phyloP scores from a whole-genome alignment of 2,329 filamentous ascomycete genomes.

The Sporothrix mexicana region DNA sequence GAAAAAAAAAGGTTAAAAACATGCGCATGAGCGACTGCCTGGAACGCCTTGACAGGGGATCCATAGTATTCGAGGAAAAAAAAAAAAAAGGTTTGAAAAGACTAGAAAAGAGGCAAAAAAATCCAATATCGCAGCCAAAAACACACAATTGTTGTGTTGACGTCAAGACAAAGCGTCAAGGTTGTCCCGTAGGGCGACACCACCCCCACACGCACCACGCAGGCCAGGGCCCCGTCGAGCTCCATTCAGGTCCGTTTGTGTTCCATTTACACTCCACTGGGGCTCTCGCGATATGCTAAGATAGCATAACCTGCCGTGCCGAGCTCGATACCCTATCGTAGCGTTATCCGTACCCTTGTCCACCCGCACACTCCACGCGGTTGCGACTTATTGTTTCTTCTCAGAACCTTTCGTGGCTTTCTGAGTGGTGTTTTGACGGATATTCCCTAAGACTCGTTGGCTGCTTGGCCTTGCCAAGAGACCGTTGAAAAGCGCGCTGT shows the following conservation, averaged over 20 bases:
- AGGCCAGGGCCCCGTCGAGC: neutral
- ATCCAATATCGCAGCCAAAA: too few relatives aligned
- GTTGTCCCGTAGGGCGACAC: neutral
- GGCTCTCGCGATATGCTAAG: neutral
- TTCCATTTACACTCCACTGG: neutral
- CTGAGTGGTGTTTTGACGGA: neutral
- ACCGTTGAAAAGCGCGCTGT: neutral
- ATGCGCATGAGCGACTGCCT: too few relatives aligned
- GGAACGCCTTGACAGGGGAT: too few relatives aligned
- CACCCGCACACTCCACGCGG: neutral
- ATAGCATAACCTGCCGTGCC: slow-evolving; percentile 14
- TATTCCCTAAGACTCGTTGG: neutral
- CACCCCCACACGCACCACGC: neutral
- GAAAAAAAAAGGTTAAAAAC: too few relatives aligned
- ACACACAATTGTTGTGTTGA: too few relatives aligned
- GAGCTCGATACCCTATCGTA: slow-evolving; percentile 6
- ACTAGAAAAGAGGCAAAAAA: too few relatives aligned
- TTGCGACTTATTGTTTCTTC: neutral
- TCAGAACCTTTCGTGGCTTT: neutral
- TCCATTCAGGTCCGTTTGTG: neutral
- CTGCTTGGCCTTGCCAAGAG: neutral
- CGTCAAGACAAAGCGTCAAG: too few relatives aligned
- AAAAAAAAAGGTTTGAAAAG: too few relatives aligned
- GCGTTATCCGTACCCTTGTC: neutral
- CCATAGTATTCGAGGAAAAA: too few relatives aligned